Evolutionary conservation across 2,329 filamentous ascomycete genomes (phyloP), one percentile per base, ranked within the genome.

Genomic region (Cadophora gregata): DNA sequence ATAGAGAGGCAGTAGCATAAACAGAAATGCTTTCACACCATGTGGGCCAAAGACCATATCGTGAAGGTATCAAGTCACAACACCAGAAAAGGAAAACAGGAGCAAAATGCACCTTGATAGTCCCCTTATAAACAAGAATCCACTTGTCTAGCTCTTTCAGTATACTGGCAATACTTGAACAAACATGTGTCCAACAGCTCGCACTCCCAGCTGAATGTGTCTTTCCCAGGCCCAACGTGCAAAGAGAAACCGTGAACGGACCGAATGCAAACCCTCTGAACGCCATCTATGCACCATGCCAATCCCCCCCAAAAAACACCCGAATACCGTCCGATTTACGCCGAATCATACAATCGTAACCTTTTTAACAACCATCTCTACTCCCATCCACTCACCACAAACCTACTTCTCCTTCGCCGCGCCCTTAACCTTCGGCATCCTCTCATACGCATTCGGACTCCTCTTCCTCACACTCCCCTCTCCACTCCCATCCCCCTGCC

Each of bases 381-480:
- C 27, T 48, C 50, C 42, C 36, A 10, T 38, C 9, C 5, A 3
- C 12, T 16, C 36, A 8, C 12, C 36, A 3, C 36, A 16, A 12
- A 50, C 21, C 36, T 60, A 45, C 38, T 38, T 59, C 47, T 51
- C 62, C 56, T 53, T 50, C 48, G 50, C 70, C 12, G 58, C 63
- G 24, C 63, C 66, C 71, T 85, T 86, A 33, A 83, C 82, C 77
- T 86, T 87, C 12, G 89, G 89, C 77, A 93, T 86, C 78, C 90
- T 91, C 79, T 95, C 92, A 75, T 95, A 95, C 1, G 92, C 92
- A 78, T 95, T 95, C 25, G 91, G 91, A 75, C 91, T 93, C 21
- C 89, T 87, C 74, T 81, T 83, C 71, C 86, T 79, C 25, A 63
- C 69, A 62, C 74, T 73, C 64, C 78, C 78, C 72, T 79, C 77